Base-by-base conservation (phyloP, 495 filamentous ascomycete genomes). In the Eremomyces bilateralis region DNA sequence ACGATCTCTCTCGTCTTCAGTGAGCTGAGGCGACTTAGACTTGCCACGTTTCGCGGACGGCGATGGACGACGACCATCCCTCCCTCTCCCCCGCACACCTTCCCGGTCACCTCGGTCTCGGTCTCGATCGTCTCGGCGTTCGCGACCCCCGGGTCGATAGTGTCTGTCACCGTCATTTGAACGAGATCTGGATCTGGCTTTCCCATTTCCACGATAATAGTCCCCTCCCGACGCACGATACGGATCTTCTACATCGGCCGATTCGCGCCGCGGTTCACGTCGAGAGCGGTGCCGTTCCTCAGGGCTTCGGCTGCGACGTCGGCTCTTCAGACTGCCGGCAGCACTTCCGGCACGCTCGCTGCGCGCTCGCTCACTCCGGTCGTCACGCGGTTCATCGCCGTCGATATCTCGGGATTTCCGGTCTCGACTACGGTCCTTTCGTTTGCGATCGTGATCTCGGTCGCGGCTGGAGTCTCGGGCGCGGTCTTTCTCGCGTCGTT, bases 1-100 rank as follows among this genome's bases (percentile, higher is more conserved):
- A 40, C 80, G 73, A 60, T 97, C 88, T 47, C 84, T 80, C 55
- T 95, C 85, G 59, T 95, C 88, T 53, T 94, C 85, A 41, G 77
- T 93, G 24, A 77, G 69, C 42, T 75, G 74, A 2, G 49, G 49
- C 2, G 39, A 41, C 17, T 21, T 28, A 4, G 39, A 34, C 31
- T 38, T 45, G 31, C 34, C 33, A 25, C 73, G 64, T 25, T 48
- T 53, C 52, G 45, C 51, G 59, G 41, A 54, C 65, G 61, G 33
- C 10, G 44, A 36, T 12, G 30, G 29, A 17, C 40, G 45, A 24
- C 36, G 36, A 13, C 21, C 20, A 37, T 34, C 35, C n/a, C 40
- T 30, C 11, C 41, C 36, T 5, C 33, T 20, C 8, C 28, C 27
- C 1, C 17, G 12, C 18, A 30, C 35, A 15, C 32, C 27, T 32